phyloP scores from a whole-genome alignment of 2,329 filamentous ascomycete genomes.

The Chrysoporthe puriensis region DNA sequence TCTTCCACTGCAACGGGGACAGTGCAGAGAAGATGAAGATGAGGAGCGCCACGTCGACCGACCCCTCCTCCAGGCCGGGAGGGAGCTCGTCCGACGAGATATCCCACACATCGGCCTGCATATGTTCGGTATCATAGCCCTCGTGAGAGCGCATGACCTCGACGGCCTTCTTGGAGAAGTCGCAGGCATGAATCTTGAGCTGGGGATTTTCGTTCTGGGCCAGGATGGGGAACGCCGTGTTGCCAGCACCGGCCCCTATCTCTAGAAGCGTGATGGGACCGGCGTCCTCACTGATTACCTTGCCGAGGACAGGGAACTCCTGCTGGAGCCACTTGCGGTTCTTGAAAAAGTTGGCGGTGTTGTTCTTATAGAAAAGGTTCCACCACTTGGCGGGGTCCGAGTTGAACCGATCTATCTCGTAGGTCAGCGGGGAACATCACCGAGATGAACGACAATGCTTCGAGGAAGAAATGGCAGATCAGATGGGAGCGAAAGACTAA shows the following conservation, averaged over 20 bases:
- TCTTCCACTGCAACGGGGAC: slow-evolving; percentile 80
- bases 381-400: slow-evolving; percentile 92
- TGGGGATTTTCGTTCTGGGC: slow-evolving; percentile 80
- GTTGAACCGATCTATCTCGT: slow-evolving; percentile 75
- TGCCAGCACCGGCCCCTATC: slow-evolving; percentile 93
- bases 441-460: slow-evolving; percentile 14
- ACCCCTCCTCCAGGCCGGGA: slow-evolving; percentile 74
- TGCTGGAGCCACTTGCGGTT: slow-evolving; percentile 96
- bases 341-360: slow-evolving; percentile 97
- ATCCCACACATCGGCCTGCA: slow-evolving; percentile 96
- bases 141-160: slow-evolving; percentile 85
- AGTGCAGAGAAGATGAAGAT: slow-evolving; percentile 98
- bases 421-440: slow-evolving; percentile 43
- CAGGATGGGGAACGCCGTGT: slow-evolving; percentile 92
- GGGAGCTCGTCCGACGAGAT: slow-evolving; percentile 74
- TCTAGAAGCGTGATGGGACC: slow-evolving; percentile 78
- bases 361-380: slow-evolving; percentile 98
- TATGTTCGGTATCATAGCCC: slow-evolving; percentile 70
- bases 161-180: slow-evolving; percentile 94
- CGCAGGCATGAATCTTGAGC: slow-evolving; percentile 88
- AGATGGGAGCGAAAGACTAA: slow-evolving; percentile 78
- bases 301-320: slow-evolving; percentile 87
- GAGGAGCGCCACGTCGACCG: slow-evolving; percentile 89
- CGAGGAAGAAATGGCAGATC: slow-evolving; percentile 41
- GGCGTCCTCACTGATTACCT: slow-evolving; percentile 71